phyloP scores from a whole-genome alignment of 306 rosid species.

The Castanea crenata region DNA sequence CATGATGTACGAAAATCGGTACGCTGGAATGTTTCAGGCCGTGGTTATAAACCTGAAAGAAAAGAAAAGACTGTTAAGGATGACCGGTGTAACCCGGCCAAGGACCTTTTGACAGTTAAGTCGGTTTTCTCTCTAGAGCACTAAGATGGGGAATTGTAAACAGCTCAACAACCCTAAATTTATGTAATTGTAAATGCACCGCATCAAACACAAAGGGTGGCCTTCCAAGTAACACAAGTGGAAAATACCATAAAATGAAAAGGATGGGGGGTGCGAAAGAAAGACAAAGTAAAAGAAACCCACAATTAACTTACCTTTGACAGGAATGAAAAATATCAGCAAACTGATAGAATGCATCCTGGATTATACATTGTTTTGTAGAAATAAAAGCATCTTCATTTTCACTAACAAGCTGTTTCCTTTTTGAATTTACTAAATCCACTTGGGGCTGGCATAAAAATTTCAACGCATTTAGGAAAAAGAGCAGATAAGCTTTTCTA shows the following conservation, averaged over 20 bases:
- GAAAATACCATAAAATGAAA: background rate
- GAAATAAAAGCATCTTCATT: slow-evolving; percentile 40
- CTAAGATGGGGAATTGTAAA: too few species aligned
- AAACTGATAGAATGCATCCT: slow-evolving; percentile 57
- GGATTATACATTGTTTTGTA: slow-evolving; percentile 40
- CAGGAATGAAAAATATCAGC: slow-evolving; percentile 50
- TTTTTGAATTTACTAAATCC: slow-evolving; percentile 59
- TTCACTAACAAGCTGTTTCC: slow-evolving; percentile 52
- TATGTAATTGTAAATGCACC: background rate
- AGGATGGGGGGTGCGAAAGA: background rate
- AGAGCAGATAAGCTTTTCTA: slow-evolving; percentile 26
- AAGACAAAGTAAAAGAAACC: background rate
- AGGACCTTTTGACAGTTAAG: too few species aligned
- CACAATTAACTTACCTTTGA: slow-evolving; percentile 46
- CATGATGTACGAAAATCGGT: too few species aligned
- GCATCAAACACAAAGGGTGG: background rate
- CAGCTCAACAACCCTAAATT: background rate
- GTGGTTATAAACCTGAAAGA: too few species aligned
- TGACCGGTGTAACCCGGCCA: too few species aligned
- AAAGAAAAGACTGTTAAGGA: too few species aligned
- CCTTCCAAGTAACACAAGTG: background rate
- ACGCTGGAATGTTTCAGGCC: too few species aligned
- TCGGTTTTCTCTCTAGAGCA: too few species aligned
- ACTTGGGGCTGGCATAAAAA: slow-evolving; percentile 67
- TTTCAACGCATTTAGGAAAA: slow-evolving; percentile 53